A percentile compares a stretch with the other conserved stretches of the same genome.
These are phyloP conservation scores for Spizellomyces sp. DNA, from an alignment of 192 early-diverging fungal genomes.

Conservation along the genomic window DNA sequence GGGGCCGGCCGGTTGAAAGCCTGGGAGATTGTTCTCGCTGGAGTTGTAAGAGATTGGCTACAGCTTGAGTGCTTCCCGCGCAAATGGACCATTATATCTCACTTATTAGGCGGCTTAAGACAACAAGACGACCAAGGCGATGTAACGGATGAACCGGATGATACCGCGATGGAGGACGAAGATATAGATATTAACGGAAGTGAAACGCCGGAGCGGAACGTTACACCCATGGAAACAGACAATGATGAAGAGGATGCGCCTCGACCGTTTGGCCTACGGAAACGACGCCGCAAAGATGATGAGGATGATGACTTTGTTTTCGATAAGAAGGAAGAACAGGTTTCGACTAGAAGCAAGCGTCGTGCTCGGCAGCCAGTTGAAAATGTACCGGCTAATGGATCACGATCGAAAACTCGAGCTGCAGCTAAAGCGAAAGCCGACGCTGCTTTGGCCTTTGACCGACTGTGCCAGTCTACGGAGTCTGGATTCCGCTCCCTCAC, in stretches of 20 bases:
- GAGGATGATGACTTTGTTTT: conserved; percentile 21
- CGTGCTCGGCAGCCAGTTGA: not conserved
- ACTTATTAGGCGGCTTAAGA: conserved; percentile 18
- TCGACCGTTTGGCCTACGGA: conserved; percentile 12
- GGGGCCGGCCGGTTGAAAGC: conserved; percentile 38
- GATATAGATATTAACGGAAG: conserved; percentile 16
- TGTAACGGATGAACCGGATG: conserved; percentile 1
- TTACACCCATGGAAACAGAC: conserved; percentile 2
- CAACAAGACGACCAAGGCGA: conserved; percentile 9
- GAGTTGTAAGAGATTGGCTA: conserved; percentile 44
- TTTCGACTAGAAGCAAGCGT: not conserved
- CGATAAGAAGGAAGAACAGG: conserved; percentile 1
- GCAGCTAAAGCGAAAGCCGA: conserved; percentile 4
- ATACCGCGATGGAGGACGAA: conserved; percentile 17
- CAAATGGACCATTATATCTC: conserved; percentile 36
- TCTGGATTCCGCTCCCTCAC: conserved; percentile 47
- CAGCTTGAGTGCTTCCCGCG: conserved; percentile 6
- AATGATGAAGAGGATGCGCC: conserved; percentile 5
- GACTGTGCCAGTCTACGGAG: conserved; percentile 20
- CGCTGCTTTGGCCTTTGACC: conserved; percentile 29
- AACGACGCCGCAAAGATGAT: conserved; percentile 14
- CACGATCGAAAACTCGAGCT: conserved; percentile 6
- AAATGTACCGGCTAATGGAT: not conserved
- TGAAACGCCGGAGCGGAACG: not conserved
- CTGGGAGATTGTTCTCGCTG: conserved; percentile 55